Evolutionary conservation across 805 yeast species (phyloP).

Genomic region (Metschnikowia noctiluminum): DNA sequence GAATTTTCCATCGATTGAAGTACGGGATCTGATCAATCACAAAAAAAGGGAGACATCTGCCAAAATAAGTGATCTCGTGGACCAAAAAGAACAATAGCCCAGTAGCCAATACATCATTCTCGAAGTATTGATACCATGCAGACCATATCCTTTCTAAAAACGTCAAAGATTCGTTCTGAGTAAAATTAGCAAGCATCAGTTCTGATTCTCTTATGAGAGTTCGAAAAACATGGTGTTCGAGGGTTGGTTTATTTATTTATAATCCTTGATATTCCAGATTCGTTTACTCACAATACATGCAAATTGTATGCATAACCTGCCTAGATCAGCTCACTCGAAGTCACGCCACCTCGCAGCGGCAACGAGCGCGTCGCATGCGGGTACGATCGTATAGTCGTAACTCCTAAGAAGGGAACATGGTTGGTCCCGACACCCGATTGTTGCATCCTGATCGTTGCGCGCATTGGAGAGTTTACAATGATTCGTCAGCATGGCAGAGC

Average conservation of each 20-base stretch:
- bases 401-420: too few relatives aligned
- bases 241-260: neutral
- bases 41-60: conserved; percentile 58
- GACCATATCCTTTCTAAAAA: conserved; percentile 51
- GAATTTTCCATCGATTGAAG: conserved; percentile 52
- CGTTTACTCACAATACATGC: neutral
- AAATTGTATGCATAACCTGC: neutral
- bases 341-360: conserved; percentile 3
- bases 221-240: too few relatives aligned
- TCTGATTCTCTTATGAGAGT: too few relatives aligned
- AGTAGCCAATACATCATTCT: conserved; percentile 55
- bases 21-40: conserved; percentile 51
- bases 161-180: conserved; percentile 20
- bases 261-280: neutral
- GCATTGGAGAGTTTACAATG: too few relatives aligned
- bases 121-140: conserved; percentile 51
- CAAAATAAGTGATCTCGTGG: conserved; percentile 57
- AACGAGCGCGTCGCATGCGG: conserved; percentile 1
- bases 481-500: too few relatives aligned
- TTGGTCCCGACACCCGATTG: too few relatives aligned
- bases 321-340: conserved; percentile 6
- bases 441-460: too few relatives aligned
- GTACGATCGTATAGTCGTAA: neutral
- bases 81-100: conserved; percentile 53
- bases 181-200: neutral